Evolutionary conservation across 805 yeast species (phyloP), one percentile per base, ranked within the genome.

Genomic region (Metschnikowia santaceciliae): DNA sequence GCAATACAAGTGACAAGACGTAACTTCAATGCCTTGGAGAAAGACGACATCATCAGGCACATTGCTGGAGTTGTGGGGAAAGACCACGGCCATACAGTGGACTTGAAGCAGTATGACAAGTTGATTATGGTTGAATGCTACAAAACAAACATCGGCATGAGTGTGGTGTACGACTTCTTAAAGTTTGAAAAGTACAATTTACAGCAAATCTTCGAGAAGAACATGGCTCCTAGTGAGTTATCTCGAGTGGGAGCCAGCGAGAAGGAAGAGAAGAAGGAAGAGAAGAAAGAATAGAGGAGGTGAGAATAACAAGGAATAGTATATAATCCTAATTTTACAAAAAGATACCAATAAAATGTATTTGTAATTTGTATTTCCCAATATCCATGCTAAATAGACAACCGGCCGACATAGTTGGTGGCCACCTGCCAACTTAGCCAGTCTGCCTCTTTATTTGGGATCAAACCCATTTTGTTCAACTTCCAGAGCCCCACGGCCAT

Each of bases 371-470:
- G 22, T 35, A 35, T 17, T 35, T 7, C 38, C 6, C 13, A 35
- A 15, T 13, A 46, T 14, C 8, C 13, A 11, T 41, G 32, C 22
- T 30, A 47, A 22, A 43, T 5, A 22, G 51, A 26, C 17, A 54
- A 32, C 15, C 38, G 54, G 35, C 54, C 60, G 13, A 49, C 22
- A 22, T 48, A 48, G 38, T 42, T 45, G 6, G 51, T 52, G 3
- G 75, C 71, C 2, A 58, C 60, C 63, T 90, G 95, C 91, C 96
- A 91, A 6, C 90, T 83, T 15, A 92, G 70, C 98, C 98, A 94
- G 64, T 92, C 99, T 57, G 96, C 85, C 42, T 78, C 78, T 35
- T 83, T 85, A 59, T 86, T 88, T 20, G 99, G 99, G 52, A 92
- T 82, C 56, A 92, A 72, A 0, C 97, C 98, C 97, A 92, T 88